phyloP scores from a whole-genome alignment of 805 yeast genomes.

The Yarrowia sp. region DNA sequence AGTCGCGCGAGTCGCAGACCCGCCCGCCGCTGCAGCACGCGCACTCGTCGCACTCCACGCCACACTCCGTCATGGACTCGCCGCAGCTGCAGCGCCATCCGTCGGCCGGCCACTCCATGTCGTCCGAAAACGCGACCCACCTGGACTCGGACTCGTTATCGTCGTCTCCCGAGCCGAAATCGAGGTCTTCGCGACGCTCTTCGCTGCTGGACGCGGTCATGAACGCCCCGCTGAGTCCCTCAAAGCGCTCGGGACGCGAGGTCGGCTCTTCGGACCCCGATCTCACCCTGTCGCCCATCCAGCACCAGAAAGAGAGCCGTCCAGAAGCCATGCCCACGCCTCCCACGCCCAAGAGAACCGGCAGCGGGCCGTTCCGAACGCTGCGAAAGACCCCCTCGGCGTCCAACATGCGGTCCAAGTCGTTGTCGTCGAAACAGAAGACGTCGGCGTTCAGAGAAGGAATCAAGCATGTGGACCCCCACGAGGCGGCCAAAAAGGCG shows the following conservation, averaged over 20 bases:
- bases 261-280: conserved; percentile 31
- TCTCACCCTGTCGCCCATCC: conserved; percentile 22
- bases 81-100: conserved; percentile 22
- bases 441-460: conserved; percentile 71
- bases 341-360: conserved; percentile 32
- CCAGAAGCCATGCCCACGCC: conserved; percentile 27
- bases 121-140: conserved; percentile 24
- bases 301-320: conserved; percentile 10
- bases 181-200: conserved; percentile 24
- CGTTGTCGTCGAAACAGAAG: conserved; percentile 46
- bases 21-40: conserved; percentile 29
- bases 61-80: conserved; percentile 28
- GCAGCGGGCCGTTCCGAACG: conserved; percentile 20
- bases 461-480: conserved; percentile 74
- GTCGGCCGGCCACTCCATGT: conserved; percentile 16
- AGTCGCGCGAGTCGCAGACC: conserved; percentile 16
- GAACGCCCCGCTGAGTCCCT: conserved; percentile 31
- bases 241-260: conserved; percentile 10
- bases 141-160: conserved; percentile 26
- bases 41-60: conserved; percentile 22
- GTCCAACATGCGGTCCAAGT: conserved; percentile 27
- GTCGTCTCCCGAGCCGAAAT: conserved; percentile 25
- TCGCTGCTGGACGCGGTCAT: conserved; percentile 35
- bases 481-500: conserved; percentile 77
- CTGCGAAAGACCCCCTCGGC: conserved; percentile 33